phyloP scores from a whole-genome alignment of 2,329 filamentous ascomycete genomes.

The Neospermospora avenae region DNA sequence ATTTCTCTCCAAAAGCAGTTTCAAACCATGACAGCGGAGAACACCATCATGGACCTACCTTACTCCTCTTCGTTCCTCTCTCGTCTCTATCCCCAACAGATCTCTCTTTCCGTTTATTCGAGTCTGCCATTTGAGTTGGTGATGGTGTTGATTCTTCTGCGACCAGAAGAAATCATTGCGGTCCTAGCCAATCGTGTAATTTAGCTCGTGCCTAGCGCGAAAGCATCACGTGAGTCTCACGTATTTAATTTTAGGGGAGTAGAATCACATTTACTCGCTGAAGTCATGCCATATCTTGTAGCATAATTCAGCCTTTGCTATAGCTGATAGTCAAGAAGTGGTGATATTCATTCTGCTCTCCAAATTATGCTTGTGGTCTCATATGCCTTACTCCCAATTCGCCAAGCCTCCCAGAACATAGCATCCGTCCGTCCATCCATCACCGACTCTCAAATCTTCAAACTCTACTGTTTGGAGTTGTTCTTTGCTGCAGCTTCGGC shows the following conservation, averaged over 20 bases:
- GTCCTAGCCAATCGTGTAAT: constrained; percentile 6
- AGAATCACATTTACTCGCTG: too few relatives aligned
- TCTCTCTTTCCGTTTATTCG: constrained; percentile 28
- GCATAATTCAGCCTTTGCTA: background rate
- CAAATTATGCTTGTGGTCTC: background rate
- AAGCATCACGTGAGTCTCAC: background rate
- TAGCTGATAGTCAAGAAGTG: background rate
- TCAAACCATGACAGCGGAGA: background rate
- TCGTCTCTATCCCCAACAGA: constrained; percentile 19
- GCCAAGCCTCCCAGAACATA: background rate
- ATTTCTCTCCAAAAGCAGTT: background rate
- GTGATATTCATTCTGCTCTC: background rate
- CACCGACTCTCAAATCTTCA: background rate
- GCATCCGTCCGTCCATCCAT: background rate
- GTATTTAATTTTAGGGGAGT: background rate
- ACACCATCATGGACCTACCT: constrained; percentile 21
- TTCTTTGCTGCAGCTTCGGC: constrained; percentile 67
- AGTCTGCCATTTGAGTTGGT: constrained; percentile 24
- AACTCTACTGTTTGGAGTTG: constrained; percentile 48
- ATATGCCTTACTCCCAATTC: background rate
- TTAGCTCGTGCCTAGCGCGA: background rate
- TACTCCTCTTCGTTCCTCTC: constrained; percentile 27
- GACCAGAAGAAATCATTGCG: background rate
- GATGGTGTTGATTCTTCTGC: background rate
- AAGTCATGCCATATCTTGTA: too few relatives aligned